A percentile compares a stretch with the other conserved stretches of the same genome.
Conservation (phyloP, 1,139 yeast genomes). For the Lodderomyces metapsilosis region DNA sequence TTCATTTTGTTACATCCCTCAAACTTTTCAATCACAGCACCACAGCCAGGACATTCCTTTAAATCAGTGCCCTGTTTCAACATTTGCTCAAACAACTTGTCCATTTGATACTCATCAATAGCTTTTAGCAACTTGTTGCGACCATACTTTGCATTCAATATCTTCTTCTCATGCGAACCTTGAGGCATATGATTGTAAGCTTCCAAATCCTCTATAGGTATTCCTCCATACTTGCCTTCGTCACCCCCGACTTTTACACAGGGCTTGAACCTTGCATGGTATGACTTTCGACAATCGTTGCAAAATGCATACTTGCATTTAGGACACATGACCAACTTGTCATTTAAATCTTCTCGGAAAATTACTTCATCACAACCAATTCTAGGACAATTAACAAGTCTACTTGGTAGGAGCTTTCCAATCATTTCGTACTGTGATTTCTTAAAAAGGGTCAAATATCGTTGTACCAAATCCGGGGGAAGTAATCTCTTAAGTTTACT, state of each 20-base stretch:
- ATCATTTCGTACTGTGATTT: constrained; percentile 43
- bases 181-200: constrained; percentile 30
- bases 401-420: constrained; percentile 44
- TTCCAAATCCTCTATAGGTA: constrained; percentile 45
- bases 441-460: constrained; percentile 33
- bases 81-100: constrained; percentile 46
- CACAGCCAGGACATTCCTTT: constrained; percentile 56
- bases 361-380: constrained; percentile 41
- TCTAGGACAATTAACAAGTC: constrained; percentile 56
- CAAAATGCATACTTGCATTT: constrained; percentile 60
- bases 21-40: constrained; percentile 51
- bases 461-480: constrained; percentile 24
- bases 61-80: constrained; percentile 41
- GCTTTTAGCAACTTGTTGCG: constrained; percentile 39
- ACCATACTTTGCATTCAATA: constrained; percentile 53
- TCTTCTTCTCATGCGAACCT: constrained; percentile 29
- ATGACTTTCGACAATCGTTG: constrained; percentile 56
- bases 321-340: constrained; percentile 53
- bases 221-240: constrained; percentile 24
- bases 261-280: constrained; percentile 59
- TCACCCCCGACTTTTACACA: constrained; percentile 27
- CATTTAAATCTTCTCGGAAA: constrained; percentile 49
- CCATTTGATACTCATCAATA: constrained; percentile 48
- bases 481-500: constrained; percentile 31
- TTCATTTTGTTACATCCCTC: constrained; percentile 73